Percentiles rank a stretch among this genome's conserved stretches.
These are phyloP conservation scores for Biscogniauxia mediterranea DNA, from an alignment of 2,329 filamentous ascomycete genomes.

Conservation along the genomic window DNA sequence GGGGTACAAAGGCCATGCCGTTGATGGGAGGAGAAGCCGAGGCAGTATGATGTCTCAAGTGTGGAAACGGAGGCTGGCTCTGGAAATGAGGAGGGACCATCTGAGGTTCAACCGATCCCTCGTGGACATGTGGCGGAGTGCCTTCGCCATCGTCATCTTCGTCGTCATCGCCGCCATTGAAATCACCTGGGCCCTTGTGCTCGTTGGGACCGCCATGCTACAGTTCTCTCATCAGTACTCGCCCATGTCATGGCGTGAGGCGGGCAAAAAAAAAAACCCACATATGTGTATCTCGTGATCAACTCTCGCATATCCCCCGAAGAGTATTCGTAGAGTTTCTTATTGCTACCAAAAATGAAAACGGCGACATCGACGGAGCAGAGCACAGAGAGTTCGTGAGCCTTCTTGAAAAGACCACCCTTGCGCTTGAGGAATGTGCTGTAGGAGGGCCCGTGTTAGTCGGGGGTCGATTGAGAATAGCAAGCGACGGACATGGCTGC, in stretches of 20 bases:
- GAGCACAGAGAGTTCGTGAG: constrained; percentile 94
- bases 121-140: constrained; percentile 69
- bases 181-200: constrained; percentile 93
- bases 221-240: constrained; percentile 13
- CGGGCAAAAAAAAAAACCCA: constrained; percentile 50
- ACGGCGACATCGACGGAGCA: constrained; percentile 98
- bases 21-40: constrained; percentile 90
- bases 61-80: constrained; percentile 68
- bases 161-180: constrained; percentile 83
- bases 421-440: constrained; percentile 99
- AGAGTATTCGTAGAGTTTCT: constrained; percentile 98
- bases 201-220: constrained; percentile 92
- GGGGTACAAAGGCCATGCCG: constrained; percentile 66
- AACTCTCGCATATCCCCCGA: constrained; percentile 91
- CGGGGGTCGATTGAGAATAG: constrained; percentile 1
- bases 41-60: constrained; percentile 77
- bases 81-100: constrained; percentile 72
- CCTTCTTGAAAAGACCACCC: constrained; percentile 98
- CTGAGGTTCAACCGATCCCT: constrained; percentile 46
- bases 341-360: constrained; percentile 98
- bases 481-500: neutral
- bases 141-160: constrained; percentile 74
- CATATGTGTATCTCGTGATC: constrained; percentile 84
- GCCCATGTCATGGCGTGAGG: neutral
- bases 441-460: constrained; percentile 21